Evolutionary conservation across 495 filamentous ascomycete genomes (phyloP), one percentile per base, ranked within the genome.

Genomic region (Trichoderma orchidacearum): DNA sequence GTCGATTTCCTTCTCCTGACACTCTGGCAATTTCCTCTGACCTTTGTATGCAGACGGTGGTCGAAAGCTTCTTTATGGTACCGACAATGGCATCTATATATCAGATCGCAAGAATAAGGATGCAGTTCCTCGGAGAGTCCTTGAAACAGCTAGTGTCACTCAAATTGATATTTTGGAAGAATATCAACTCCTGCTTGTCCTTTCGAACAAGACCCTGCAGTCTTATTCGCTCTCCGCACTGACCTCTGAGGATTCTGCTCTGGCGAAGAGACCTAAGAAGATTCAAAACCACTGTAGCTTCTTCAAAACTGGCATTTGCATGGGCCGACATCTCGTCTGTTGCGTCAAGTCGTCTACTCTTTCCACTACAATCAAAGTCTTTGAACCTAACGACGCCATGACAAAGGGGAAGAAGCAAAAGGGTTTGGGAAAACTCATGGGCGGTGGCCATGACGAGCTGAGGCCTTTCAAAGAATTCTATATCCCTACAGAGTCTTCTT

Each of bases 381-480:
- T 87, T 71, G 94, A 99, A 69, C 94, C 94, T 1, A 92, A 90
- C 73, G 94, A 97, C 64, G 84, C 86, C 41, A 80, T 93, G 73
- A 83, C 86, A 21, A 89, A 87, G 69, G 83, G 85, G 23, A 89
- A 89, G 72, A 94, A 90, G 73, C 92, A 92, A 61, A 90, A 89
- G 52, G 91, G 93, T 21, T 84, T 97, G 51, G 83, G 86, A 60
- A 94, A 90, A 75, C 90, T 99, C 85, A 90, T 97, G 73, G 87
- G 89, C 66, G 83, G 86, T 58, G 87, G 89, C 12, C 90, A 95
- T 64, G 94, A 99, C 62, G 87, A 93, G 51, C 76, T 99, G 54
- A 95, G 90, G 66, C 88, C 91, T 15, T 96, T 93, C 78, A 96
- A 97, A 80, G 94, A 99, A 75, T 96, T 96, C 65, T 97, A 97